Conservation (phyloP, 176 grass and related monocot genomes). For the Aegilops sharonensis region DNA sequence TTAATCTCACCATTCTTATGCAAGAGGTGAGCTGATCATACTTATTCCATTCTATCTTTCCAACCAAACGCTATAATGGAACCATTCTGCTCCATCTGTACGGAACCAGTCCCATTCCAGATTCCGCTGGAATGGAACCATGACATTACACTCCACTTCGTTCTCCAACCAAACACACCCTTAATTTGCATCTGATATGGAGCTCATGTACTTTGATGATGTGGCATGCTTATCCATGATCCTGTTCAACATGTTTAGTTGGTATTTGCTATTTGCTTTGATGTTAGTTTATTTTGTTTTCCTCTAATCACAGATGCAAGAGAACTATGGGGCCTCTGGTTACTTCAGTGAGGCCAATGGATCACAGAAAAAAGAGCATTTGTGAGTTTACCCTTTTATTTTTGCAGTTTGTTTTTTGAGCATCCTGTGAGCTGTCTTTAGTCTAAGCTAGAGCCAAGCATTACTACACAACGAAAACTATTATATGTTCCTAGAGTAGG, state of each 20-base stretch:
- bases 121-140: neutral
- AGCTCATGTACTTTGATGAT: neutral
- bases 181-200: constrained; percentile 15
- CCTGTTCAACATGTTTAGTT: neutral
- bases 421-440: neutral
- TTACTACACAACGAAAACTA: neutral
- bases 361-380: constrained; percentile 55
- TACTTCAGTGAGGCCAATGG: constrained; percentile 81
- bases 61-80: neutral
- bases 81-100: neutral
- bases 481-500: neutral
- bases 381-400: constrained; percentile 49
- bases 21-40: neutral
- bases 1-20: neutral
- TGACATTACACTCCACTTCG: neutral
- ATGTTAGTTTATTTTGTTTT: constrained; percentile 3
- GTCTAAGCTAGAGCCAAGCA: neutral
- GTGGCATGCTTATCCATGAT: constrained; percentile 10
- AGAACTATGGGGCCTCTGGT: constrained; percentile 90
- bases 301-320: constrained; percentile 68
- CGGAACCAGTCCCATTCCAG: neutral
- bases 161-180: neutral
- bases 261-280: neutral
- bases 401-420: constrained; percentile 24
- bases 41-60: neutral